These are phyloP conservation scores for Sordariomycetes sp. DNA, from an alignment of 2,329 filamentous ascomycete species.

Conservation along the genomic window DNA sequence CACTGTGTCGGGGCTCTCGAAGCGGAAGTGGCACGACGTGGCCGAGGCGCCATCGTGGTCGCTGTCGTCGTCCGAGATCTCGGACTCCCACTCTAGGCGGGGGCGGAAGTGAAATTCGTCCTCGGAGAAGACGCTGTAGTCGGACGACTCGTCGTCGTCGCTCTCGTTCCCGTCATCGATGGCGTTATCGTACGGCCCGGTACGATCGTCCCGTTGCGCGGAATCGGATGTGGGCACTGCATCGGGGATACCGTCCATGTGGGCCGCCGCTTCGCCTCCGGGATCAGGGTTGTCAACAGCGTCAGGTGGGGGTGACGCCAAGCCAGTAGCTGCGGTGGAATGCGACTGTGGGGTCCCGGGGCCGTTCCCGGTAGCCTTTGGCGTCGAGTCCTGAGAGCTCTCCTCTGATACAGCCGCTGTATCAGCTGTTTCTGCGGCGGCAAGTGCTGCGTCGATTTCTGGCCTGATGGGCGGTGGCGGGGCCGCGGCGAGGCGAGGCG, in stretches of 20 bases:
- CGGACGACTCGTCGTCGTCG: conserved; percentile 31
- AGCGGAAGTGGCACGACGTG: conserved; percentile 38
- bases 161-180: conserved; percentile 21
- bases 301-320: background rate
- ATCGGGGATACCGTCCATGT: background rate
- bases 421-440: background rate
- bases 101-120: conserved; percentile 35
- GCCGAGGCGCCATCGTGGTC: conserved; percentile 27
- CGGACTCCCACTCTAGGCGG: conserved; percentile 40
- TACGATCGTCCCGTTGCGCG: background rate
- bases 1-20: conserved; percentile 34
- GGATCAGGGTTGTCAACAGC: background rate
- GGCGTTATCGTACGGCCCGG: background rate
- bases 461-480: background rate
- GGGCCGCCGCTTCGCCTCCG: background rate
- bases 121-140: conserved; percentile 45
- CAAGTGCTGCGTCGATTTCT: background rate
- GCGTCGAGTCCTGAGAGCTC: background rate
- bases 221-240: background rate
- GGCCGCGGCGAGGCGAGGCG: conserved; percentile 14
- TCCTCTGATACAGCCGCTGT: background rate
- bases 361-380: background rate
- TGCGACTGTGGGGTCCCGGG: background rate
- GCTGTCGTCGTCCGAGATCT: conserved; percentile 30
- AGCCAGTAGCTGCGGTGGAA: background rate